These are phyloP conservation scores for Alternaria longipes DNA, from an alignment of 2,329 filamentous ascomycete genomes.

Conservation along the genomic window DNA sequence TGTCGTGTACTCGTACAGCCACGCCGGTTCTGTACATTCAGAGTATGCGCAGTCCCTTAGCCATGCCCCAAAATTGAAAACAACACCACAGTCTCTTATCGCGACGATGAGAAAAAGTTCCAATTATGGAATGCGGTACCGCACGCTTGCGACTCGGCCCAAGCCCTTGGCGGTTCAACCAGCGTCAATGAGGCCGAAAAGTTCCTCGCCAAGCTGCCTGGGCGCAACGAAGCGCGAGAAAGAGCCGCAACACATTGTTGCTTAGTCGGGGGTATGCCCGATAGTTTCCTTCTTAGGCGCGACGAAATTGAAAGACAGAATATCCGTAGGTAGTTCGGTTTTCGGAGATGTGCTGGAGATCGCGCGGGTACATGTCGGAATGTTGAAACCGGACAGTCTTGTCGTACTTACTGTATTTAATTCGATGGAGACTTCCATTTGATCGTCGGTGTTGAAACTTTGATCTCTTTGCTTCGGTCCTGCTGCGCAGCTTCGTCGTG, in stretches of 20 bases:
- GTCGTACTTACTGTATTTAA: slow-evolving; percentile 4
- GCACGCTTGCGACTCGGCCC: slow-evolving; percentile 1
- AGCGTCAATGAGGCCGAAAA: slow-evolving; percentile 8
- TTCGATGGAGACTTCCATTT: neutral
- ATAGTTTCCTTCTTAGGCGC: neutral
- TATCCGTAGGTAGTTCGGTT: slow-evolving; percentile 1
- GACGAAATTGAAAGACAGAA: neutral
- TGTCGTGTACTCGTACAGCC: neutral
- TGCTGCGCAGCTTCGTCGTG: neutral
- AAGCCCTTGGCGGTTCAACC: slow-evolving; percentile 4
- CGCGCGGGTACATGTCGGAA: neutral
- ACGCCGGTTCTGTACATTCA: neutral
- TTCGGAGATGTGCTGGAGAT: slow-evolving; percentile 2
- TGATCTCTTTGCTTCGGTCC: neutral
- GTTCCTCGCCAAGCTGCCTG: slow-evolving; percentile 5
- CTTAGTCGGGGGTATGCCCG: neutral
- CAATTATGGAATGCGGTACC: slow-evolving; percentile 3
- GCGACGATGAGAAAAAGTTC: neutral
- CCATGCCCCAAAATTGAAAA: neutral
- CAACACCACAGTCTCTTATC: neutral
- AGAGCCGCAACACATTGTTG: slow-evolving; percentile 2
- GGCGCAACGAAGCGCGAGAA: slow-evolving; percentile 4
- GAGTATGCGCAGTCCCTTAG: neutral
- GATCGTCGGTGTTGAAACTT: neutral
- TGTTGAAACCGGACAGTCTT: neutral